Percentiles rank a stretch among this genome's conserved stretches.
Evolutionary conservation across 768 basidiomycete species (phyloP).

Genomic region (Lentinus brumalis): DNA sequence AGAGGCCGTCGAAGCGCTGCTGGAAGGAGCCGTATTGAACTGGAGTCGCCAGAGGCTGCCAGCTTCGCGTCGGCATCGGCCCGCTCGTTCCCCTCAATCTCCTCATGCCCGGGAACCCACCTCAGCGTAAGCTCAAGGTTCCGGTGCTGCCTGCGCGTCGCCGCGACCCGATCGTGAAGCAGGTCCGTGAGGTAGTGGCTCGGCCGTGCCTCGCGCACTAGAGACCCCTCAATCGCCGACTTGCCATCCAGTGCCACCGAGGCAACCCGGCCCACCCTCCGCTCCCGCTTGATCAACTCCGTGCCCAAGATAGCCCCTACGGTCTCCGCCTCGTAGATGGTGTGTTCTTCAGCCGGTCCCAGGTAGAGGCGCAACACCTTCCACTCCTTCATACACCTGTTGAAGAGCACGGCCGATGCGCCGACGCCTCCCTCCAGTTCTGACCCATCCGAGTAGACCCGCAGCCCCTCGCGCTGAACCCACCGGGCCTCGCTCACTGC

Average conservation of each 20-base stretch:
- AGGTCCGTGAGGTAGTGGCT: constrained; percentile 16
- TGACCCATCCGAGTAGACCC: neutral
- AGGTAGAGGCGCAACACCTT: constrained; percentile 21
- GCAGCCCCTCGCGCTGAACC: neutral
- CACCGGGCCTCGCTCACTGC: neutral
- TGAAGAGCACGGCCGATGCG: constrained; percentile 29
- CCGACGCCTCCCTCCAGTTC: neutral
- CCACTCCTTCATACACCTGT: neutral
- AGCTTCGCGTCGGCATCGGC: constrained; percentile 25
- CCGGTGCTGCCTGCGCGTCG: neutral
- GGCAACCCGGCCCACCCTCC: neutral
- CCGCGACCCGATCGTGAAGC: neutral
- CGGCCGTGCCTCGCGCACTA: neutral
- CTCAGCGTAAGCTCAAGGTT: constrained; percentile 1
- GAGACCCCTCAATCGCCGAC: neutral
- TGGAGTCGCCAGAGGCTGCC: constrained; percentile 13
- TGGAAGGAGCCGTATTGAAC: too few species aligned
- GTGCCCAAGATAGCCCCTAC: constrained; percentile 31
- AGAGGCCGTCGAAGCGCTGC: too few species aligned
- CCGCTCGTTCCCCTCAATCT: constrained; percentile 25
- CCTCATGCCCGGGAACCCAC: constrained; percentile 28
- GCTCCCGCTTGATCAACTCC: constrained; percentile 20
- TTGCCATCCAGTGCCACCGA: neutral
- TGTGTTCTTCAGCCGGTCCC: constrained; percentile 25
- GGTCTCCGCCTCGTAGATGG: constrained; percentile 32